Evolutionary conservation across 805 yeast species (phyloP), one percentile per base, ranked within the genome.

Genomic region (Torulaspora indica): DNA sequence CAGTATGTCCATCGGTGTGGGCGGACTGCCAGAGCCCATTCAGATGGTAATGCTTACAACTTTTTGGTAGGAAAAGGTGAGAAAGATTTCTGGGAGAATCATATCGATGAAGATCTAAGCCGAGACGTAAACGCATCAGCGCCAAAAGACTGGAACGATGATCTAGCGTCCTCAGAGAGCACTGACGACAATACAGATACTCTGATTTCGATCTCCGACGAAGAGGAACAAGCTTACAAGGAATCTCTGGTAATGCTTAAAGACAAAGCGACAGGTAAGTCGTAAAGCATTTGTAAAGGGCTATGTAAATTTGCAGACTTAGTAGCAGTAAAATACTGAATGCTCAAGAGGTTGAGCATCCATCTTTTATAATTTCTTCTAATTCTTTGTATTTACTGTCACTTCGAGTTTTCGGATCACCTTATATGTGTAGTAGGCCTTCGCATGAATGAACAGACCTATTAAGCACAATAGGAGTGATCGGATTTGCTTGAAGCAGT

Each of bases 1-100:
- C 98, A 93, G 55, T 93, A 93, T 54, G 88, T 93, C 22, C 99
- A 93, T 66, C 77, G 99, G 57, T 88, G 89, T 31, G 99, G 99
- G 32, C 81, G 99, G 70, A 90, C 98, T 0, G 97, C 98, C 1
- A 79, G 99, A 68, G 99, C 98, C 2, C 82, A 84, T 40, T 77
- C 80, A 28, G 41, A 53, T 0, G 99, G 99, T 60, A 68, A 70
- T 29, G 95, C 96, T 0, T 76, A 81, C 60, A 84, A 79, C 37
- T 62, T 91, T 20, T 71, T 81, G n/a, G 72, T 79, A 46, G 95
- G 95, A 23, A 78, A 77, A 43, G 90, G 89, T 42, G 98, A 93
- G 55, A 72, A 70, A 40, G 79, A 74, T 52, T 74, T 64, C 52
- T 84, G 86, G 83, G 73, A 74, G 47, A 70, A 70, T 40, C 73